Percentiles rank a stretch among this genome's conserved stretches.
Evolutionary conservation across 345 rosid genomes (phyloP).

Genomic region (Brassica incana): DNA sequence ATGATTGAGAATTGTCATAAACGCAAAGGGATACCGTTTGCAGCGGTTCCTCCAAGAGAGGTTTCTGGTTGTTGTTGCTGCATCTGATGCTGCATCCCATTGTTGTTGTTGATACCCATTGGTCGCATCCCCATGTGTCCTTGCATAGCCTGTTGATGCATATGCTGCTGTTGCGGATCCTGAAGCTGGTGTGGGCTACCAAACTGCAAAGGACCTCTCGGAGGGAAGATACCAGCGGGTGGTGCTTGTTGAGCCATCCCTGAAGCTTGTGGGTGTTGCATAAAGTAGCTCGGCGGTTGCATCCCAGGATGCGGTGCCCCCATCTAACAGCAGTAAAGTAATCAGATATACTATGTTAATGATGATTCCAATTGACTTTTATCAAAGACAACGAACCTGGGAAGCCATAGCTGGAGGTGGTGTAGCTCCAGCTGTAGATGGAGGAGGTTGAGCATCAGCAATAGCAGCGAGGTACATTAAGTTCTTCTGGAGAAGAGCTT

Average conservation of each 20-base stretch:
- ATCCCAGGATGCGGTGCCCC: slow-evolving; percentile 66
- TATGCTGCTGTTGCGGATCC: slow-evolving; percentile 53
- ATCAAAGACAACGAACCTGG: slow-evolving; percentile 48
- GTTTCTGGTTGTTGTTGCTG: slow-evolving; percentile 52
- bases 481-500: slow-evolving; percentile 87
- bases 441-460: slow-evolving; percentile 95
- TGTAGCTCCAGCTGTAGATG: slow-evolving; percentile 45
- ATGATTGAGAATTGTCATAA: neutral
- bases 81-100: slow-evolving; percentile 53
- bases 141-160: slow-evolving; percentile 56
- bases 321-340: slow-evolving; percentile 55
- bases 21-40: slow-evolving; percentile 34
- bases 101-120: slow-evolving; percentile 44
- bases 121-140: slow-evolving; percentile 87
- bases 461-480: slow-evolving; percentile 96
- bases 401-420: slow-evolving; percentile 54
- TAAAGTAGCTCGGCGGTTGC: slow-evolving; percentile 61
- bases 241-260: slow-evolving; percentile 53
- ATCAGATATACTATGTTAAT: neutral
- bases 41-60: slow-evolving; percentile 47
- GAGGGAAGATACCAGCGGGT: slow-evolving; percentile 58
- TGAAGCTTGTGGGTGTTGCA: slow-evolving; percentile 80
- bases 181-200: slow-evolving; percentile 71
- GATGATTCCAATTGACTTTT: neutral
- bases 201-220: slow-evolving; percentile 71